Conservation (phyloP, 371 early-diverging fungal genomes). For the Saksenaea oblongispora region DNA sequence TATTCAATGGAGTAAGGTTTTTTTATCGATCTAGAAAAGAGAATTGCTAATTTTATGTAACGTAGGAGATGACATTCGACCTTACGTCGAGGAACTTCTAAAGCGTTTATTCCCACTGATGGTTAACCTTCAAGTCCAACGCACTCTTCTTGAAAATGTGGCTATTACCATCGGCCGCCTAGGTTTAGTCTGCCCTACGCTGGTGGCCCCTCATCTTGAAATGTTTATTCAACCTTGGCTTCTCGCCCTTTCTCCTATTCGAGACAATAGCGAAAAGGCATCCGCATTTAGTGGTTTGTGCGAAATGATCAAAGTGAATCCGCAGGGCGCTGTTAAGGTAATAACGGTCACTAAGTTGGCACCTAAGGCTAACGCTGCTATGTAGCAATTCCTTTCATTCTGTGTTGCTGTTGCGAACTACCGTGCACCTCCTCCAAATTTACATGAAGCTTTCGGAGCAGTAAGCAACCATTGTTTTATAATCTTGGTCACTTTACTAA, state of each 20-base stretch:
- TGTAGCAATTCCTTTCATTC: conserved; percentile 59
- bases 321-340: conserved; percentile 74
- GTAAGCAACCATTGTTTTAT: conserved; percentile 28
- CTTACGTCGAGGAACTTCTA: conserved; percentile 76
- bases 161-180: conserved; percentile 94
- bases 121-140: conserved; percentile 61
- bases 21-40: not conserved
- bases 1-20: conserved; percentile 61
- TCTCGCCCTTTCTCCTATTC: conserved; percentile 63
- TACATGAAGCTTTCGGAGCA: conserved; percentile 68
- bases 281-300: conserved; percentile 92
- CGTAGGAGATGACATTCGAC: conserved; percentile 61
- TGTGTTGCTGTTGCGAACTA: conserved; percentile 71
- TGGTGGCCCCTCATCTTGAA: conserved; percentile 79
- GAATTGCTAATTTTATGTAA: not conserved
- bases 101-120: conserved; percentile 82
- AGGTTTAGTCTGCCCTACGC: conserved; percentile 79
- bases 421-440: conserved; percentile 56
- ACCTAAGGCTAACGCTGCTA: not conserved
- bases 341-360: too few relatives aligned
- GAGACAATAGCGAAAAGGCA: conserved; percentile 92
- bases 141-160: conserved; percentile 87
- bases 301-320: conserved; percentile 84
- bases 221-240: conserved; percentile 80
- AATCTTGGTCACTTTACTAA: not conserved